These are phyloP conservation scores for Lepiota venenata DNA, from an alignment of 768 basidiomycete species.

Conservation along the genomic window DNA sequence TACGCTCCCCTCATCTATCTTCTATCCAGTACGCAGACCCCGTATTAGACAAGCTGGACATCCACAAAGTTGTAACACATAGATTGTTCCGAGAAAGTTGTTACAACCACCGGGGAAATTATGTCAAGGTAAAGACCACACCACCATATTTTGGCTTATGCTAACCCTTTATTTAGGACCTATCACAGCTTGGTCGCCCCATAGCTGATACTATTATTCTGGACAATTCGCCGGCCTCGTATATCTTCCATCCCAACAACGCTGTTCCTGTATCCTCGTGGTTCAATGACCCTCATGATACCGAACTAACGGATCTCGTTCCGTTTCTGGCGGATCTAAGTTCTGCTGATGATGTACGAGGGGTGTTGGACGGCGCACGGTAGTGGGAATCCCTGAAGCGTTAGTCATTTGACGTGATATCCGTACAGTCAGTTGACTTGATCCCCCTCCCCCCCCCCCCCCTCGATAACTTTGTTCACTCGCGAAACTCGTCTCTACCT, in stretches of 20 bases:
- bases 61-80: constrained; percentile 89
- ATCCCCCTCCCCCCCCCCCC: too few species aligned
- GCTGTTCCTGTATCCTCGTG: constrained; percentile 98
- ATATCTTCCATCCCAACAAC: constrained; percentile 99
- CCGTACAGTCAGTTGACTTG: neutral
- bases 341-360: constrained; percentile 85
- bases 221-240: constrained; percentile 98
- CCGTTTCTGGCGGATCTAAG: constrained; percentile 91
- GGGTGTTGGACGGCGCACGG: constrained; percentile 84
- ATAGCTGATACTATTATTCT: constrained; percentile 95
- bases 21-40: constrained; percentile 91
- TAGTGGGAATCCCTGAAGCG: constrained; percentile 25
- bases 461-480: too few species aligned
- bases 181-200: constrained; percentile 94
- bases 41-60: constrained; percentile 94
- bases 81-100: constrained; percentile 97
- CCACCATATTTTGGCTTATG: neutral
- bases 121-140: constrained; percentile 78
- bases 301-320: constrained; percentile 92
- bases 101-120: constrained; percentile 98
- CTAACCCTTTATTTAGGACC: constrained; percentile 58
- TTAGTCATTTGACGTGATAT: neutral
- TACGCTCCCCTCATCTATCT: constrained; percentile 9
- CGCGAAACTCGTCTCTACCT: constrained; percentile 2
- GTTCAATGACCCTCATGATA: constrained; percentile 99